These are phyloP conservation scores for Blastosporella zonata DNA, from an alignment of 1,284 basidiomycete genomes.

Conservation along the genomic window DNA sequence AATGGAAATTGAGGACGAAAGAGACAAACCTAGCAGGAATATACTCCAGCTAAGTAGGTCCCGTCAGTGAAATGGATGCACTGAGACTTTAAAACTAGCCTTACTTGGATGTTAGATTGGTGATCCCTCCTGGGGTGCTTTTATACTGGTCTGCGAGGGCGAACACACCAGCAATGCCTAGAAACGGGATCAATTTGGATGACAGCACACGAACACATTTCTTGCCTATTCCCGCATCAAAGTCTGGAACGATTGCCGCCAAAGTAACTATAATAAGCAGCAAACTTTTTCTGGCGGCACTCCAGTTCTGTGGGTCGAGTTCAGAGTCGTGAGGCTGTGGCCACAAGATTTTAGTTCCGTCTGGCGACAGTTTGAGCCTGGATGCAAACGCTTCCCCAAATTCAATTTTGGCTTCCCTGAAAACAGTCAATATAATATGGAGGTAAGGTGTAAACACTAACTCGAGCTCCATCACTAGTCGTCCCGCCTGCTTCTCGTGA, in stretches of 20 bases:
- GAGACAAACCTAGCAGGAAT: no score
- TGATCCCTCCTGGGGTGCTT: conserved; percentile 58
- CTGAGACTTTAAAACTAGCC: neutral
- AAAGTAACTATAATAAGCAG: conserved; percentile 59
- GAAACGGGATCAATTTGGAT: neutral
- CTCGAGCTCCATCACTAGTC: conserved; percentile 62
- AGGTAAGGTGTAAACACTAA: conserved; percentile 25
- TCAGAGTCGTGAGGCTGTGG: conserved; percentile 65
- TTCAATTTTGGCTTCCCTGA: conserved; percentile 35
- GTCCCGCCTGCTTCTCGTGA: conserved; percentile 54
- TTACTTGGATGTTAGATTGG: conserved; percentile 38
- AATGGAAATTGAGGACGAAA: no score
- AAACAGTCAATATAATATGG: neutral
- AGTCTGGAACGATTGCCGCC: conserved; percentile 67
- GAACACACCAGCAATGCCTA: conserved; percentile 60
- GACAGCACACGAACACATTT: neutral
- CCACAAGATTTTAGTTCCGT: conserved; percentile 53
- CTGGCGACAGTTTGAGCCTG: conserved; percentile 43
- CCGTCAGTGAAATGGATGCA: no score
- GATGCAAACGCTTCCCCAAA: conserved; percentile 49
- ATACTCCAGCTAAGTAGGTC: conserved; percentile 74
- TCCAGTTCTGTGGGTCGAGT: conserved; percentile 65
- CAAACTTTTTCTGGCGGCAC: conserved; percentile 43
- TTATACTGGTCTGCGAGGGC: conserved; percentile 54
- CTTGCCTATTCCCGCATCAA: conserved; percentile 65